Evolutionary conservation across 108 stramenopile genomes (phyloP).

Genomic region (Halocafeteria seosinensis): DNA sequence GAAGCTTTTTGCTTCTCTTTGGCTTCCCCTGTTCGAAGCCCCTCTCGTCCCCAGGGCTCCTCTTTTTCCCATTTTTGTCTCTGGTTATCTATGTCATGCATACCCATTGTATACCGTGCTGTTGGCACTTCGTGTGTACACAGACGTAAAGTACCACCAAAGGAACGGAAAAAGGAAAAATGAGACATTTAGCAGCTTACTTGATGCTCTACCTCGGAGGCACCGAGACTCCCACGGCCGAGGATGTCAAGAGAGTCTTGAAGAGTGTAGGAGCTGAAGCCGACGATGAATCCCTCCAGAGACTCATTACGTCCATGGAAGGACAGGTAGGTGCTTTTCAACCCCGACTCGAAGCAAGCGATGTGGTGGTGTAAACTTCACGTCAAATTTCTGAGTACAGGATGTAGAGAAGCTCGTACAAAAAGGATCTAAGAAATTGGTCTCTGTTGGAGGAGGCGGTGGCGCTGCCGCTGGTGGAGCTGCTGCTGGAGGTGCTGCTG

Average conservation of each 20-base stretch:
- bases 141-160: too few species aligned
- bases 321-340: neutral
- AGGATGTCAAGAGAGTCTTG: neutral
- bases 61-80: too few species aligned
- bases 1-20: too few species aligned
- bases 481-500: neutral
- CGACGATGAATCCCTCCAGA: neutral
- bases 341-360: neutral
- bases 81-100: too few species aligned
- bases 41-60: too few species aligned
- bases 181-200: neutral
- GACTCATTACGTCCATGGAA: neutral
- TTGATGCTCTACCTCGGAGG: neutral
- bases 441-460: neutral
- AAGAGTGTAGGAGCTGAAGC: neutral
- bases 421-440: neutral
- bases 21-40: too few species aligned
- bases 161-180: too few species aligned
- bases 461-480: neutral
- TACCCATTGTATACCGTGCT: too few species aligned
- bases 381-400: too few species aligned
- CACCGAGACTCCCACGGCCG: neutral
- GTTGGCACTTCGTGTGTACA: too few species aligned
- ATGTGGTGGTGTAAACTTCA: too few species aligned
- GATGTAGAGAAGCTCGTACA: neutral